phyloP scores from a whole-genome alignment of 2,329 filamentous ascomycete species.

The Ophiosphaerella narmari region DNA sequence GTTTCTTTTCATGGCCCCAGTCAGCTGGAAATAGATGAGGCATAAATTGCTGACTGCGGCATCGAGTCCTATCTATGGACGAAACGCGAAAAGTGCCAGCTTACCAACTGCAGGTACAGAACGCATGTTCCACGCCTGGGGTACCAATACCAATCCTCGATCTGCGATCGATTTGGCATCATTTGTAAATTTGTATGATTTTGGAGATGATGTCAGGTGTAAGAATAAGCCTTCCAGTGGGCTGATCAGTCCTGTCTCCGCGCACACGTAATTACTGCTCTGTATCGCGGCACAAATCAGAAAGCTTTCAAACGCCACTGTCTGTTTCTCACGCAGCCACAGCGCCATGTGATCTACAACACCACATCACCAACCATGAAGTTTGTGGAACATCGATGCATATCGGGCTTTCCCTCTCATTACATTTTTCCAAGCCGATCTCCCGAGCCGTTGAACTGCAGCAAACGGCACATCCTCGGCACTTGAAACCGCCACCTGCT shows the following conservation, averaged over 20 bases:
- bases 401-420: constrained; percentile 24
- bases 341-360: constrained; percentile 1
- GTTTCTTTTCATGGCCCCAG: background rate
- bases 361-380: background rate
- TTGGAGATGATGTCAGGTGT: too few species aligned
- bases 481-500: constrained; percentile 16
- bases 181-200: too few species aligned
- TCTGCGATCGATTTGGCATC: background rate
- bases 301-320: background rate
- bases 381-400: constrained; percentile 13
- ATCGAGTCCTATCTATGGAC: background rate
- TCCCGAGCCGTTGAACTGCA: constrained; percentile 9
- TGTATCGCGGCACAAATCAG: too few species aligned
- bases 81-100: background rate
- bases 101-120: background rate
- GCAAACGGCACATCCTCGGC: constrained; percentile 18
- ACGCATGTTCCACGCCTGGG: background rate
- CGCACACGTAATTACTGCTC: too few species aligned
- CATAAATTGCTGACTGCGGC: constrained; percentile 1
- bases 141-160: too few species aligned
- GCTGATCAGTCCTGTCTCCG: too few species aligned
- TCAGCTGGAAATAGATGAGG: background rate
- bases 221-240: too few species aligned
- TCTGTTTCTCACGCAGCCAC: constrained; percentile 1
- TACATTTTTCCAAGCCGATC: constrained; percentile 12